Evolutionary conservation across 495 filamentous ascomycete species (phyloP).

Genomic region (Tuber umbilicatum): DNA sequence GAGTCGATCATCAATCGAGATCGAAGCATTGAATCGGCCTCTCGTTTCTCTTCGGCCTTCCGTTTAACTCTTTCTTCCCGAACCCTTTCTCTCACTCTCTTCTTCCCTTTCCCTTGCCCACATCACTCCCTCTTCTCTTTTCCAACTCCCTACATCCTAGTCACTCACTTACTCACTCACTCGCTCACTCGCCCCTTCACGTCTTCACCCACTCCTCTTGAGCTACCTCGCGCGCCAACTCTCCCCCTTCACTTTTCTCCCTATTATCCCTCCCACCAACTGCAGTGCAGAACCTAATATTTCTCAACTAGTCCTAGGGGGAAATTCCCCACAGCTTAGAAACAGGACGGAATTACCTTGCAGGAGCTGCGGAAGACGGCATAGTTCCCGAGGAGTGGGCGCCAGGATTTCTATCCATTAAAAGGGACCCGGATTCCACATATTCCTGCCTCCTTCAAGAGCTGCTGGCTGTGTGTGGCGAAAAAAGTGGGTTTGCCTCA

Average conservation of each 20-base stretch:
- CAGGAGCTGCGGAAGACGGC: constrained; percentile 27
- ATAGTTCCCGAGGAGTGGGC: constrained; percentile 26
- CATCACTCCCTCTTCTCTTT: neutral
- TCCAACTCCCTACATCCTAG: neutral
- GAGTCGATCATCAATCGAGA: constrained; percentile 39
- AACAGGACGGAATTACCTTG: constrained; percentile 2
- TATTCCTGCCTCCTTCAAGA: constrained; percentile 27
- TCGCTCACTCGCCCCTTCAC: neutral
- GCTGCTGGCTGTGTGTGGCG: constrained; percentile 17
- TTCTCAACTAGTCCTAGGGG: neutral
- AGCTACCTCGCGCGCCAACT: neutral
- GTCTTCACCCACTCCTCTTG: neutral
- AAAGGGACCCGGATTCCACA: constrained; percentile 24
- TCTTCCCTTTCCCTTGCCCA: constrained; percentile 1
- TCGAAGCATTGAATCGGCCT: constrained; percentile 35
- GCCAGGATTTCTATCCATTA: constrained; percentile 34
- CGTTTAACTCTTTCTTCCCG: constrained; percentile 17
- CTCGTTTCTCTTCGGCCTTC: constrained; percentile 29
- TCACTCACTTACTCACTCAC: neutral
- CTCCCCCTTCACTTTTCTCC: neutral
- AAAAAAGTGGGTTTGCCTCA: constrained; percentile 19
- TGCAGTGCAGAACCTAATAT: constrained; percentile 4
- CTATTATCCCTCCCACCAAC: neutral
- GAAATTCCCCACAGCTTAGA: constrained; percentile 2
- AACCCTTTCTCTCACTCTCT: constrained; percentile 10